Percentiles rank a stretch among this genome's conserved stretches.
These are phyloP conservation scores for Dionaea muscipula DNA, from an alignment of 179 eudicot genomes.

Conservation along the genomic window DNA sequence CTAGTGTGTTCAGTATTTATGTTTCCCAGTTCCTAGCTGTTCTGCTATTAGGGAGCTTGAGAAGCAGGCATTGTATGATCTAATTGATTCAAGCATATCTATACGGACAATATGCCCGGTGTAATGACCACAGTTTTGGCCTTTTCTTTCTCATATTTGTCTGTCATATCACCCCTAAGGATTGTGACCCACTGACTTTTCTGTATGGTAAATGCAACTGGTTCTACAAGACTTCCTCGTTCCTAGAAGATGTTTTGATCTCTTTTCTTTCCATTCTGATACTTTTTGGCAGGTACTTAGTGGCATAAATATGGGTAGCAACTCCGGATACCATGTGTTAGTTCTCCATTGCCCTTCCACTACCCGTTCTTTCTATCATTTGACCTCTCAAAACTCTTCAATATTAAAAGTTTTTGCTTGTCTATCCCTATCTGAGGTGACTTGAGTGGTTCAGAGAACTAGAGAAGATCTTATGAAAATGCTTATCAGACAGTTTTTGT, in stretches of 20 bases:
- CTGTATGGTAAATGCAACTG: too few relatives aligned
- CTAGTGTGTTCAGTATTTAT: too few relatives aligned
- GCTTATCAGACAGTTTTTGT: too few relatives aligned
- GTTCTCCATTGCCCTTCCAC: slow-evolving; percentile 19
- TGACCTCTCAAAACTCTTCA: background rate
- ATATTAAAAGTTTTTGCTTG: background rate
- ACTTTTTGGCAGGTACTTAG: slow-evolving; percentile 63
- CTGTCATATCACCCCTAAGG: background rate
- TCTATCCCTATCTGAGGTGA: too few relatives aligned
- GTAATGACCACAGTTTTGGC: background rate
- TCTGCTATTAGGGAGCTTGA: too few relatives aligned
- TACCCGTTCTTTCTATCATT: too few relatives aligned
- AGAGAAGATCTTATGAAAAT: too few relatives aligned
- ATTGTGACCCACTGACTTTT: too few relatives aligned
- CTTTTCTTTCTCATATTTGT: background rate
- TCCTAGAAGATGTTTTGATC: background rate
- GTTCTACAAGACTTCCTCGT: background rate
- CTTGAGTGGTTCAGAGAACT: too few relatives aligned
- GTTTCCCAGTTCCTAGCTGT: too few relatives aligned
- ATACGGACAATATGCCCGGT: background rate
- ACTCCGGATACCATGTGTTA: slow-evolving; percentile 88
- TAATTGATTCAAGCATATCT: background rate
- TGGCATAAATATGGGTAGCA: slow-evolving; percentile 97
- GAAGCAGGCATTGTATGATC: background rate
- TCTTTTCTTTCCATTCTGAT: background rate